phyloP scores from a whole-genome alignment of 75 land plant species.

The Larix kaempferi region DNA sequence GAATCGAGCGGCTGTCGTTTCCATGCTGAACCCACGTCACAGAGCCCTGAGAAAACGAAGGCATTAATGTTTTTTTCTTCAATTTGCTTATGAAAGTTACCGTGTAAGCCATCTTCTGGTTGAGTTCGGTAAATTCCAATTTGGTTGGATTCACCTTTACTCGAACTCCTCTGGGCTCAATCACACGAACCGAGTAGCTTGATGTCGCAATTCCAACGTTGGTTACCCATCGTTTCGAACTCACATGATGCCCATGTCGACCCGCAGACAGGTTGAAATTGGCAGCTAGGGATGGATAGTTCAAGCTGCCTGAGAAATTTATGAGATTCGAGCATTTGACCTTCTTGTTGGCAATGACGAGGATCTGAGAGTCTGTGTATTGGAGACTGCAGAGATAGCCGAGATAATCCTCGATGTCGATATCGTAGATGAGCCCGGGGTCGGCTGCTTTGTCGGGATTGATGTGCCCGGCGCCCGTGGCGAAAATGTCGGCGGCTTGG shows the following conservation, averaged over 20 bases:
- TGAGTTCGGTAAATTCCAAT: slow-evolving; percentile 19
- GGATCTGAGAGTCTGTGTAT: slow-evolving; percentile 5
- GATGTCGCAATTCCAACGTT: slow-evolving; percentile 23
- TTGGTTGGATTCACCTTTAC: slow-evolving; percentile 28
- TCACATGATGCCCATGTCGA: not conserved
- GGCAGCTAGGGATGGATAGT: slow-evolving; percentile 34
- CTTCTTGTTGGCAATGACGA: slow-evolving; percentile 15
- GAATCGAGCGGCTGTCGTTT: not conserved
- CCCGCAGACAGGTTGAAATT: slow-evolving; percentile 9
- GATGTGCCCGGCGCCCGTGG: slow-evolving; percentile 44
- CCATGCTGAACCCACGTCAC: slow-evolving; percentile 1
- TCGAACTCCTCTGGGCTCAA: slow-evolving; percentile 18
- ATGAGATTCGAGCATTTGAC: slow-evolving; percentile 4
- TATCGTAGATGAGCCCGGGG: slow-evolving; percentile 55
- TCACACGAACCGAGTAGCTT: slow-evolving; percentile 18
- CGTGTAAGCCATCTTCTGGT: slow-evolving; percentile 10
- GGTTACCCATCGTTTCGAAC: slow-evolving; percentile 27
- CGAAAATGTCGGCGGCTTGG: slow-evolving; percentile 14
- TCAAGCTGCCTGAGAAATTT: slow-evolving; percentile 23
- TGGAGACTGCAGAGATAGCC: slow-evolving; percentile 24
- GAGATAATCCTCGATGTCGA: slow-evolving; percentile 26
- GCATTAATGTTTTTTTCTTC: not conserved
- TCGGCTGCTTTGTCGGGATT: slow-evolving; percentile 36
- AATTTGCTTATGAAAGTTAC: slow-evolving; percentile 10
- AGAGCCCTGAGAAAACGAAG: not conserved